Percentiles rank a stretch among this genome's conserved stretches.
Evolutionary conservation across 2,329 filamentous ascomycete species (phyloP).

Genomic region (Xylaria sp.): DNA sequence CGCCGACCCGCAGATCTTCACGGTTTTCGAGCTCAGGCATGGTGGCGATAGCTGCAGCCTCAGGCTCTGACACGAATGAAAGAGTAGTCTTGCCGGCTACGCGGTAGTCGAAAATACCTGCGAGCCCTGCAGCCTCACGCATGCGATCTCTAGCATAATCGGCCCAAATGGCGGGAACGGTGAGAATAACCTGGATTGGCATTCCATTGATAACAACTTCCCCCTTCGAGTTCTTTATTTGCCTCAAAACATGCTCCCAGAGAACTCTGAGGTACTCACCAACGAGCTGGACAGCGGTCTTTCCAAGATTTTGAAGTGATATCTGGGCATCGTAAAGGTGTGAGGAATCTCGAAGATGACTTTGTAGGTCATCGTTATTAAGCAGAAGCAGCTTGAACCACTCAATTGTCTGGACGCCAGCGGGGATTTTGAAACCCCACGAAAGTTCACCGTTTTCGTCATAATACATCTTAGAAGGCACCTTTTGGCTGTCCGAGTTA

Average conservation of each 20-base stretch:
- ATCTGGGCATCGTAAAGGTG: conserved; percentile 28
- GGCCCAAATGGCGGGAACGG: conserved; percentile 29
- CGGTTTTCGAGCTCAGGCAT: conserved; percentile 41
- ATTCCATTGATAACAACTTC: conserved; percentile 3
- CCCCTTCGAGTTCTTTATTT: conserved; percentile 12
- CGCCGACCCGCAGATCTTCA: conserved; percentile 29
- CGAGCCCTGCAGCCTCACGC: conserved; percentile 41
- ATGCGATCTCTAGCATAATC: conserved; percentile 41
- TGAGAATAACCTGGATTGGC: conserved; percentile 25
- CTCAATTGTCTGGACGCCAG: conserved; percentile 31
- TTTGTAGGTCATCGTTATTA: conserved; percentile 38
- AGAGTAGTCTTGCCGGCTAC: conserved; percentile 41
- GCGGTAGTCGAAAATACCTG: conserved; percentile 45
- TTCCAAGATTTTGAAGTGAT: conserved; percentile 12
- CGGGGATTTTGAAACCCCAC: conserved; percentile 45
- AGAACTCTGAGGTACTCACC: conserved; percentile 23
- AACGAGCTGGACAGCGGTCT: conserved; percentile 21
- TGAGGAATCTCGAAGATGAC: conserved; percentile 22
- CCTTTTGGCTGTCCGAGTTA: conserved; percentile 14
- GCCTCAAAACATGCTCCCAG: conserved; percentile 21
- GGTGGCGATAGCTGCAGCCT: conserved; percentile 51
- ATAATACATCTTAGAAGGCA: conserved; percentile 15
- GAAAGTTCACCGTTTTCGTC: background rate
- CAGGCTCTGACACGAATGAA: conserved; percentile 49
- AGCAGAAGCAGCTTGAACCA: conserved; percentile 53